Evolutionary conservation across 2,329 filamentous ascomycete genomes (phyloP), one percentile per base, ranked within the genome.

Genomic region (Aureobasidium pullulans): DNA sequence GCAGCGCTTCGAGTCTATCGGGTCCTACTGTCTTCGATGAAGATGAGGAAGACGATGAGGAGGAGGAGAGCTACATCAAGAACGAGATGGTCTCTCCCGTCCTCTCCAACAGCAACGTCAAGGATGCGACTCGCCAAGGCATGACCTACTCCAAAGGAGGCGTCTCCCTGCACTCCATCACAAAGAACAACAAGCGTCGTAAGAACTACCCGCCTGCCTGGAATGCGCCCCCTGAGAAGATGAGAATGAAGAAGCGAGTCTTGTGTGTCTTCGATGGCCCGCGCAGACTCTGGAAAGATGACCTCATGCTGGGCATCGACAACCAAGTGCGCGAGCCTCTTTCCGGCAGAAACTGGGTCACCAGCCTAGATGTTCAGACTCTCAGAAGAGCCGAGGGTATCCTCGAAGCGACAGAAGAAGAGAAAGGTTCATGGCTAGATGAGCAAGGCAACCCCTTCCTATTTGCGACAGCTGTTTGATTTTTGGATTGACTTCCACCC

Each of bases 221-320:
- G 94, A 93, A 94, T 56, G 94, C 92, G 68, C 84, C 92, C 63
- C 86, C 89, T 68, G 88, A 90, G 68, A 91, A 94, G 78, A 96
- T 97, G 90, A 95, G 89, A 70, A 95, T 96, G 84, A 96, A 95
- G 84, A 96, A 96, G 83, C 89, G 94, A 31, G 90, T 96, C 59
- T 81, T 97, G 68, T 90, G 90, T 64, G 89, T 96, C 19, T 99
- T 95, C 68, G 91, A 97, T 69, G 94, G 94, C 0, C 82, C 82
- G 15, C 85, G 92, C 57, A 86, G 93, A 43, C 81, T 99, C 52
- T 94, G 89, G 83, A 97, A 97, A 78, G 94, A 99, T 71, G 94
- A 99, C 75, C 94, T 97, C 90, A 96, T 96, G 91, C 85, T 99
- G 52, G 90, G 92, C 66, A 91, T 89, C 15, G 91, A 96, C 67